Conservation (phyloP, 2,329 filamentous ascomycete genomes). For the Colletotrichum sp. region DNA sequence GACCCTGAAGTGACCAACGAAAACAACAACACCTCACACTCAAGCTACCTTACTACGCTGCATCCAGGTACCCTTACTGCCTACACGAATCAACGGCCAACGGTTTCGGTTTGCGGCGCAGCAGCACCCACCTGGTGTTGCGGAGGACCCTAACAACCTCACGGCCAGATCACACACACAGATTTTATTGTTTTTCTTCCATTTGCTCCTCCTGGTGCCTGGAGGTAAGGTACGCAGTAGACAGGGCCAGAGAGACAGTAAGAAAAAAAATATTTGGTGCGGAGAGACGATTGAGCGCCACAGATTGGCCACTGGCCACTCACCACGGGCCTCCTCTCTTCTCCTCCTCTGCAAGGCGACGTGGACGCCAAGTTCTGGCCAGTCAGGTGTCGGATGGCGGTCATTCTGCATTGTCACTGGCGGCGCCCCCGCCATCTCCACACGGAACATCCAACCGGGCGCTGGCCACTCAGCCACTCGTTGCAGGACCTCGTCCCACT, state of each 20-base stretch:
- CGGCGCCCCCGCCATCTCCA: not conserved
- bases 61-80: not conserved
- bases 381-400: not conserved
- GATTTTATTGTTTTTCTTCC: not conserved
- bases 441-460: not conserved
- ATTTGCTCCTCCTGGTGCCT: not conserved
- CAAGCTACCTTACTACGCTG: not conserved
- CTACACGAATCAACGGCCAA: not conserved
- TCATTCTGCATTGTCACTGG: not conserved
- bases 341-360: not conserved
- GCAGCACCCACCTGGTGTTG: not conserved
- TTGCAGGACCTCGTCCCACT: slow-evolving; percentile 13
- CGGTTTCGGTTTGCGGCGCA: not conserved
- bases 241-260: not conserved
- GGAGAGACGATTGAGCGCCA: not conserved
- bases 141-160: not conserved
- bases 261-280: not conserved
- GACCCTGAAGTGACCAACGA: not conserved
- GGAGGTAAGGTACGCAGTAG: not conserved
- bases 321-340: not conserved
- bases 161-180: not conserved
- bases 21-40: not conserved
- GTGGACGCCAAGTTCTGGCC: not conserved
- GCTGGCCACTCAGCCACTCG: not conserved
- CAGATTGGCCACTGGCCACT: not conserved